Percentiles rank a stretch among this genome's conserved stretches.
These are phyloP conservation scores for Eremochloa ophiuroides DNA, from an alignment of 176 grass and related monocot species.

Conservation along the genomic window DNA sequence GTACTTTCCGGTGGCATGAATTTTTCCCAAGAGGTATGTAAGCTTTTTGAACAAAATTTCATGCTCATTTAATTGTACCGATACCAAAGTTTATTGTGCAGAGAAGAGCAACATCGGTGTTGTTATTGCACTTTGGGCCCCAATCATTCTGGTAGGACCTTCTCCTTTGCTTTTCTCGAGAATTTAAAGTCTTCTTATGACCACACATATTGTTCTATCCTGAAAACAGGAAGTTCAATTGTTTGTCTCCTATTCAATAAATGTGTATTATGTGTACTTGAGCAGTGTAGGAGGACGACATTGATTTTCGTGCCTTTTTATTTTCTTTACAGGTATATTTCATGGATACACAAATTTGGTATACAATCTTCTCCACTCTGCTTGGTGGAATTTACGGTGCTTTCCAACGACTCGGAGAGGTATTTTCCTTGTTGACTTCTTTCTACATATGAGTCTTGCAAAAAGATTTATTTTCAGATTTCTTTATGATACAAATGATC, in stretches of 20 bases:
- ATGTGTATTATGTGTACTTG: not conserved
- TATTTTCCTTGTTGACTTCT: constrained; percentile 26
- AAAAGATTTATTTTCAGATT: constrained; percentile 11
- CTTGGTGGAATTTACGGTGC: constrained; percentile 94
- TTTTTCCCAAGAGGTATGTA: constrained; percentile 94
- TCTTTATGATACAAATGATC: not conserved
- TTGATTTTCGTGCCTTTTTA: constrained; percentile 26
- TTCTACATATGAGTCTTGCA: not conserved
- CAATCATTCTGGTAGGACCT: constrained; percentile 76
- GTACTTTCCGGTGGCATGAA: constrained; percentile 77
- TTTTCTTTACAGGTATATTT: constrained; percentile 82
- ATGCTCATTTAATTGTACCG: constrained; percentile 25
- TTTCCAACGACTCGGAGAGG: constrained; percentile 92
- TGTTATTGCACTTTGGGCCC: constrained; percentile 80
- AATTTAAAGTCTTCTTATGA: constrained; percentile 16
- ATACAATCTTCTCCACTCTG: constrained; percentile 92
- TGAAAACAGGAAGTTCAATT: not conserved
- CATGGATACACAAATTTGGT: constrained; percentile 99
- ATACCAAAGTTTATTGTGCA: constrained; percentile 36
- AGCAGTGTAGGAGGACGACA: constrained; percentile 1
- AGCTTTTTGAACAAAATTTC: constrained; percentile 2
- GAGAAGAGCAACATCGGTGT: constrained; percentile 86
- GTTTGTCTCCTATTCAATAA: not conserved
- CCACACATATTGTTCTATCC: not conserved
- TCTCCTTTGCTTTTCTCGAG: constrained; percentile 14